Percentiles rank a stretch among this genome's conserved stretches.
Conservation (phyloP, 306 rosid genomes). For the Pyrus bretschneideri region DNA sequence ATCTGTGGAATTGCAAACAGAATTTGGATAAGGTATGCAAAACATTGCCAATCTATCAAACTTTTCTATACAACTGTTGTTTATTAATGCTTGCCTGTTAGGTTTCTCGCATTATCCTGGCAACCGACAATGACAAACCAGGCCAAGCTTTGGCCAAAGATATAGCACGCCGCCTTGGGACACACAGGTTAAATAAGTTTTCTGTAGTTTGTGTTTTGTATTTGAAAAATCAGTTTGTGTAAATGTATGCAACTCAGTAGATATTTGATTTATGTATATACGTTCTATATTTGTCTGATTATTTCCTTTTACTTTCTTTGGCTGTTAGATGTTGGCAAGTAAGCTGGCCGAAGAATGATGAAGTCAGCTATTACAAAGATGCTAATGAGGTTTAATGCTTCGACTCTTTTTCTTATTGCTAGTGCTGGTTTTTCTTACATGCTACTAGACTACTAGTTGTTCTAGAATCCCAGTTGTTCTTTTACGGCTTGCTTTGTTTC, state of each 20-base stretch:
- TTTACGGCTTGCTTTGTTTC: neutral
- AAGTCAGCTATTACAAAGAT: conserved; percentile 33
- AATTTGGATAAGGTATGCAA: conserved; percentile 62
- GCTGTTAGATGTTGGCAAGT: conserved; percentile 44
- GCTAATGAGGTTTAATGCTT: conserved; percentile 43
- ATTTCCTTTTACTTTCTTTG: neutral
- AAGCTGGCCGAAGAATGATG: conserved; percentile 42
- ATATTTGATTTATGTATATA: neutral
- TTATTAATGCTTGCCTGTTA: neutral
- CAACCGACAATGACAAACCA: conserved; percentile 40
- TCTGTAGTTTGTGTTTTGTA: neutral
- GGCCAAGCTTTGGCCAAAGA: conserved; percentile 48
- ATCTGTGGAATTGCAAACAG: conserved; percentile 68
- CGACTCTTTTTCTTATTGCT: neutral
- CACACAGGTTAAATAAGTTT: conserved; percentile 23
- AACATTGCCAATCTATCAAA: neutral
- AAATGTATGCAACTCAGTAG: neutral
- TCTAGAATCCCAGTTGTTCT: neutral
- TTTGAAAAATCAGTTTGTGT: neutral
- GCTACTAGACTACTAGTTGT: neutral
- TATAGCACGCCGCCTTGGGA: conserved; percentile 46
- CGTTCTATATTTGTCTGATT: neutral
- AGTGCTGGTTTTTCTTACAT: neutral
- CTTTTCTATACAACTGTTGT: neutral
- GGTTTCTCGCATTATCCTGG: conserved; percentile 45